Evolutionary conservation across 306 rosid genomes (phyloP).

Genomic region (Psophocarpus tetragonolobus): DNA sequence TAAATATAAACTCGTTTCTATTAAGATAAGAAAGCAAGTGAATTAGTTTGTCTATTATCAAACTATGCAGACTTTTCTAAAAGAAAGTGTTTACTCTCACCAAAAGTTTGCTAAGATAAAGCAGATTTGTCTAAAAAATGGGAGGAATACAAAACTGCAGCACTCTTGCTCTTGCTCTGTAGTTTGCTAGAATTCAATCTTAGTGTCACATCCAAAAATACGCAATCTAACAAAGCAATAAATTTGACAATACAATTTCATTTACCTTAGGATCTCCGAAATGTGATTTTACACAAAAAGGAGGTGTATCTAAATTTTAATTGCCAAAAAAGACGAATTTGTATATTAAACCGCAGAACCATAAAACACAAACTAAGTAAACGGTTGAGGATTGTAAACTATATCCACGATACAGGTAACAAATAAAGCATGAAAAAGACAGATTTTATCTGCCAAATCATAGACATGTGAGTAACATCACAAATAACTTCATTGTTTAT

Average conservation of each 20-base stretch:
- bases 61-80: not conserved
- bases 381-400: not conserved
- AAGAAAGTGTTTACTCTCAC: not conserved
- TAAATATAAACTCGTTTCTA: conserved; percentile 15
- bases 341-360: conserved; percentile 15
- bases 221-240: conserved; percentile 73
- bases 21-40: not conserved
- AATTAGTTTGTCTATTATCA: not conserved
- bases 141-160: not conserved
- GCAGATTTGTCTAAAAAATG: not conserved
- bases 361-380: not conserved
- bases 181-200: conserved; percentile 23
- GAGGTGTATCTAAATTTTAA: not conserved
- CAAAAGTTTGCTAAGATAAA: not conserved
- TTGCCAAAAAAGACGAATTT: conserved; percentile 3
- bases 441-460: not conserved
- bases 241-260: conserved; percentile 76
- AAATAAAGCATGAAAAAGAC: not conserved
- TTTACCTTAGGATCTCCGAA: conserved; percentile 79
- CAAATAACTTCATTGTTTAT: not conserved
- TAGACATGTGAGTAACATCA: not conserved
- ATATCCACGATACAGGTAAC: too few species aligned
- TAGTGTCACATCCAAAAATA: conserved; percentile 87
- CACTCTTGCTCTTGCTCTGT: not conserved
- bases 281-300: conserved; percentile 27